Conservation (phyloP, 2,329 filamentous ascomycete genomes). For the Pseudogymnoascus sp. region DNA sequence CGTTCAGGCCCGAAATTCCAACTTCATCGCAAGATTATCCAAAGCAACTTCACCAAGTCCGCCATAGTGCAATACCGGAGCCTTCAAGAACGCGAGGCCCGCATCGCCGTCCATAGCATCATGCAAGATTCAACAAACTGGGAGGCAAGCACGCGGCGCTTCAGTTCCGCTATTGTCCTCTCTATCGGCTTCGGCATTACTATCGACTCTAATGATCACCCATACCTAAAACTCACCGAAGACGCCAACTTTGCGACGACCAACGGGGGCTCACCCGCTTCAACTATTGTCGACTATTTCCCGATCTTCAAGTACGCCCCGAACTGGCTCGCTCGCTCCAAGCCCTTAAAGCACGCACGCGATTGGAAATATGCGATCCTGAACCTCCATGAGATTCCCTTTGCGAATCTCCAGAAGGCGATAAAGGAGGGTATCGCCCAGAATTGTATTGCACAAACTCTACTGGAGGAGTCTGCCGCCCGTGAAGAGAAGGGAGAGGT, state of each 20-base stretch:
- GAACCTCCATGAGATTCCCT: slow-evolving; percentile 39
- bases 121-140: slow-evolving; percentile 29
- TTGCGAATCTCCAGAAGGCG: slow-evolving; percentile 16
- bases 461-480: neutral
- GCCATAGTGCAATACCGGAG: slow-evolving; percentile 28
- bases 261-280: slow-evolving; percentile 26
- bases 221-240: slow-evolving; percentile 35
- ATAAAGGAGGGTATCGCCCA: slow-evolving; percentile 3
- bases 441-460: neutral
- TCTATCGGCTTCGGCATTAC: slow-evolving; percentile 38
- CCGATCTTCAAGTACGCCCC: slow-evolving; percentile 39
- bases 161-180: slow-evolving; percentile 36
- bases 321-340: slow-evolving; percentile 26
- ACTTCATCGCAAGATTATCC: slow-evolving; percentile 39
- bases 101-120: slow-evolving; percentile 27
- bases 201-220: slow-evolving; percentile 32
- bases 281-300: slow-evolving; percentile 41
- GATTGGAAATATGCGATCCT: slow-evolving; percentile 29
- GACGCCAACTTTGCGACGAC: slow-evolving; percentile 23
- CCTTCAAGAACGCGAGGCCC: slow-evolving; percentile 30
- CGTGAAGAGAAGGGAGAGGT: neutral
- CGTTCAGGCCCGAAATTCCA: slow-evolving; percentile 36
- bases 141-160: slow-evolving; percentile 31
- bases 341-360: slow-evolving; percentile 24
- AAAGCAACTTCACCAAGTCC: slow-evolving; percentile 36